phyloP scores from a whole-genome alignment of 148 eudicot genomes.

The Pharnaceum exiguum region DNA sequence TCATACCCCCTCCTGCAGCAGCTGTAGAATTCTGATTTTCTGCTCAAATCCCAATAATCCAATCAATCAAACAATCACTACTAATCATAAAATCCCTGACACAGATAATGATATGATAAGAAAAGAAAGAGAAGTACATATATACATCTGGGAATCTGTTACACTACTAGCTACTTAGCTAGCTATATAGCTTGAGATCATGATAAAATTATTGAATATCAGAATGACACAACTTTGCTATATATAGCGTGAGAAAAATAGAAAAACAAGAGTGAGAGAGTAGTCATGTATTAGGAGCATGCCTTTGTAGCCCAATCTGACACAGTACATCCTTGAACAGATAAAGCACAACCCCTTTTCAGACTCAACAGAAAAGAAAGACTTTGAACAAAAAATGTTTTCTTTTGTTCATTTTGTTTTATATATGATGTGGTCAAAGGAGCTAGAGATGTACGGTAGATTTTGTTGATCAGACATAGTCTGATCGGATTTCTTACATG shows the following conservation, averaged over 20 bases:
- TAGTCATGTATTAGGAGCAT: conserved; percentile 23
- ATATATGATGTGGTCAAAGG: conserved; percentile 33
- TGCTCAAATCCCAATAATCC: neutral
- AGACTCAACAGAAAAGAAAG: too few species aligned
- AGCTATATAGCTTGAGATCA: too few species aligned
- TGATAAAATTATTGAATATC: neutral
- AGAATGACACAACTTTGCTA: neutral
- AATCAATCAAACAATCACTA: conserved; percentile 1
- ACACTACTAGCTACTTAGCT: too few species aligned
- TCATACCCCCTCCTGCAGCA: conserved; percentile 46
- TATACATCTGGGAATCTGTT: neutral
- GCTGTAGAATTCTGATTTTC: conserved; percentile 19
- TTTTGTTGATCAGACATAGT: neutral
- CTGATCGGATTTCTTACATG: neutral
- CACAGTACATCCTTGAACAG: neutral
- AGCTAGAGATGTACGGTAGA: conserved; percentile 8
- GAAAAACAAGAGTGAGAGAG: neutral
- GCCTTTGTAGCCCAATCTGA: too few species aligned
- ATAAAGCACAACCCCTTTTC: too few species aligned
- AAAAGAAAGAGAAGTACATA: neutral
- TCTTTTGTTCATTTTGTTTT: too few species aligned
- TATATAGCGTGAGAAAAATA: neutral
- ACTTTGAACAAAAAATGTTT: too few species aligned
- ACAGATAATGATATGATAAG: neutral
- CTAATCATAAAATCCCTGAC: neutral